Evolutionary conservation across 1,284 basidiomycete genomes (phyloP).

Genomic region (Pseudozyma sp.): DNA sequence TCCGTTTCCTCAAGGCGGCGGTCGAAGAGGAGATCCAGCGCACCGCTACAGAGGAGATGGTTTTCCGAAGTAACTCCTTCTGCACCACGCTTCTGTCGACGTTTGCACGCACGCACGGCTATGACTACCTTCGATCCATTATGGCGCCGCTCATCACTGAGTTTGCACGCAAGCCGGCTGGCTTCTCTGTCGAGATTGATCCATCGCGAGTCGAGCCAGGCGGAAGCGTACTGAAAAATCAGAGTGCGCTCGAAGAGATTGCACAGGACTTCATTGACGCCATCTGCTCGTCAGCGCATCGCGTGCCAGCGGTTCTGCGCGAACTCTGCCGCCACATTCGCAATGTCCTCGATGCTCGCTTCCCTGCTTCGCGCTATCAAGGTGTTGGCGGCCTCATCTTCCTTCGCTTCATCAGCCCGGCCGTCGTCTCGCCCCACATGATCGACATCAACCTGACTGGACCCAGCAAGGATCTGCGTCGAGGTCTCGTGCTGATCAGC

Average conservation of each 20-base stretch:
- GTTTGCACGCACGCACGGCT: constrained; percentile 63
- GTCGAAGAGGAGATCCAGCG: constrained; percentile 61
- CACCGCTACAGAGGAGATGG: constrained; percentile 62
- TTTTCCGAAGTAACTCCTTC: constrained; percentile 66
- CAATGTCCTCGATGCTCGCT: constrained; percentile 57
- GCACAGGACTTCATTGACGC: constrained; percentile 63
- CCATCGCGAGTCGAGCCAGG: constrained; percentile 52
- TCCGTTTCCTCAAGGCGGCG: constrained; percentile 59
- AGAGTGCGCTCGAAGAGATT: constrained; percentile 60
- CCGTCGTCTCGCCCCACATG: constrained; percentile 62
- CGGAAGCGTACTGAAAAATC: constrained; percentile 57
- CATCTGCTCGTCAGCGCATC: constrained; percentile 63
- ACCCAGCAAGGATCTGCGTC: constrained; percentile 55
- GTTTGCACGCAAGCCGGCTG: constrained; percentile 57
- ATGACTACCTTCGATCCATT: constrained; percentile 64
- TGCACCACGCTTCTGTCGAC: constrained; percentile 60
- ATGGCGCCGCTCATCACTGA: constrained; percentile 63
- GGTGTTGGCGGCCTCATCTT: constrained; percentile 66
- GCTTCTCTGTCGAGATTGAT: constrained; percentile 65
- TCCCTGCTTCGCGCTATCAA: constrained; percentile 63
- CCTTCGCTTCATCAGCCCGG: constrained; percentile 64
- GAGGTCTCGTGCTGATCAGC: constrained; percentile 61
- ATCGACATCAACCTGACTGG: constrained; percentile 65
- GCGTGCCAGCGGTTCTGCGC: constrained; percentile 63
- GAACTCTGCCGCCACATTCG: constrained; percentile 66